Conservation (phyloP, 2,329 filamentous ascomycete species). For the Neopestalotiopsis sp. region DNA sequence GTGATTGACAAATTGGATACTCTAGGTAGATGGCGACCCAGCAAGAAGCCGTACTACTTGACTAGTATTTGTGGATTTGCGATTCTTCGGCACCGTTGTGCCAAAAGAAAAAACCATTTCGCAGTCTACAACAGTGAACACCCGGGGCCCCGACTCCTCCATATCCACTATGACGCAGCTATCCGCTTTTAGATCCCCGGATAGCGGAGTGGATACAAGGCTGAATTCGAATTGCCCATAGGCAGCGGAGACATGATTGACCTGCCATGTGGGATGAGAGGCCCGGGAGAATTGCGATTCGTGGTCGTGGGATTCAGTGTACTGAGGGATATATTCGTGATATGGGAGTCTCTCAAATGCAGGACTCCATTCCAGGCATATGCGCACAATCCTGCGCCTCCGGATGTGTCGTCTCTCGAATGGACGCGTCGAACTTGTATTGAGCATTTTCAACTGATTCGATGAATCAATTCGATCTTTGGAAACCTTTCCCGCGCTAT, state of each 20-base stretch:
- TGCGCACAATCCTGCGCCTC: neutral
- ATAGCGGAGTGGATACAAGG: conserved; percentile 5
- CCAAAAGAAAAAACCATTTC: neutral
- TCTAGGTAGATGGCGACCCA: neutral
- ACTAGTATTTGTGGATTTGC: neutral
- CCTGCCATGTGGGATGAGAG: neutral
- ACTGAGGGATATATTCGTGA: neutral
- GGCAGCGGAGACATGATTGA: neutral
- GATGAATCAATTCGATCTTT: neutral
- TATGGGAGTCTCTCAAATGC: no score
- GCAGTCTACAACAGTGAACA: neutral
- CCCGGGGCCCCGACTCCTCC: neutral
- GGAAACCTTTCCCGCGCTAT: neutral
- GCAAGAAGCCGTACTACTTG: neutral
- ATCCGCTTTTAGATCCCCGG: conserved; percentile 9
- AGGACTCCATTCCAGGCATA: no score
- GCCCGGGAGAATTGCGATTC: neutral
- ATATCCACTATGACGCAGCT: conserved; percentile 14
- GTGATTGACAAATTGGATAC: neutral
- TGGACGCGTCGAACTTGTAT: no score
- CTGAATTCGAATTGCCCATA: neutral
- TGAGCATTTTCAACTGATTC: neutral
- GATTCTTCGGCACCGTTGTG: neutral
- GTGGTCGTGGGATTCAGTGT: neutral
- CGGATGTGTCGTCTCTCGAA: no score